A percentile compares a stretch with the other conserved stretches of the same genome.
These are phyloP conservation scores for Colletotrichum eleusines DNA, from an alignment of 2,329 filamentous ascomycete species.

Conservation along the genomic window DNA sequence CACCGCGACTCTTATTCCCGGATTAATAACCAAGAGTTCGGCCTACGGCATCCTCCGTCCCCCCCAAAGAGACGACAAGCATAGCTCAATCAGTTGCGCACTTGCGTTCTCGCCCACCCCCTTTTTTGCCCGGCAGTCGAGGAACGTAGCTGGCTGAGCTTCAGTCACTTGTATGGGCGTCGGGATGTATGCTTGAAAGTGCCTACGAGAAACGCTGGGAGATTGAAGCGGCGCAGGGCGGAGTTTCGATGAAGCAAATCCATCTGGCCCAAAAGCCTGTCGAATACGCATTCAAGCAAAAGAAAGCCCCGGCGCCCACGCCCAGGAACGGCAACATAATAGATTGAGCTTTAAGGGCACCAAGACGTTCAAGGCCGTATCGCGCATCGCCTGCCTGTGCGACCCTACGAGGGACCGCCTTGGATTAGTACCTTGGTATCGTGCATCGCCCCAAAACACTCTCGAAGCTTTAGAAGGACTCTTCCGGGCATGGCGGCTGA, in stretches of 20 bases:
- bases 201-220: neutral
- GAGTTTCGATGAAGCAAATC: neutral
- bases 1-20: neutral
- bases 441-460: neutral
- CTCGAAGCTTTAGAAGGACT: neutral
- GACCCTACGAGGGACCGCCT: too few relatives aligned
- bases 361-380: neutral
- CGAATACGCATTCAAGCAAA: neutral
- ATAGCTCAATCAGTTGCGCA: neutral
- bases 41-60: neutral
- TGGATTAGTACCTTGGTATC: too few relatives aligned
- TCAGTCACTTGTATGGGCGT: neutral
- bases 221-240: neutral
- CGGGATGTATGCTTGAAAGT: neutral
- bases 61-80: neutral
- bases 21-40: neutral
- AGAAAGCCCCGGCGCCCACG: neutral
- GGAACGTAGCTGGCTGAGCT: too few relatives aligned
- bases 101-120: neutral
- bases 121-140: conserved; percentile 1
- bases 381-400: neutral
- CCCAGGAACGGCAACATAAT: neutral
- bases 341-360: neutral
- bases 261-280: neutral
- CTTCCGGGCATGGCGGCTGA: neutral